A percentile compares a stretch with the other conserved stretches of the same genome.
Conservation (phyloP, 2,329 filamentous ascomycete species). For the Hymenoscyphus occultus region DNA sequence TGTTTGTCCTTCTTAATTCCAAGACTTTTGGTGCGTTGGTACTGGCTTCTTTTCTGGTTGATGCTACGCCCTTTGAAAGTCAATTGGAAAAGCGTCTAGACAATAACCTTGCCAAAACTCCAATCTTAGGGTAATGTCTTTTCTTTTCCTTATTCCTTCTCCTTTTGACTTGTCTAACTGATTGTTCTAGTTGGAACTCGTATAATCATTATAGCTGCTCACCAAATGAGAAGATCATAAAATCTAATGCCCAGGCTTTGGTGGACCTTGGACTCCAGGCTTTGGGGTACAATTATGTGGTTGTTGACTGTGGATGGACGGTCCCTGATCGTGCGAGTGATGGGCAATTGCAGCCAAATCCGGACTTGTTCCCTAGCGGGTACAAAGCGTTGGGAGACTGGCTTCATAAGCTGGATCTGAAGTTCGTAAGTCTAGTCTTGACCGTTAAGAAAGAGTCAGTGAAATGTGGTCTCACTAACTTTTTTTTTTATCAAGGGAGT, state of each 20-base stretch:
- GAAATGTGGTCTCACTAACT: too few species aligned
- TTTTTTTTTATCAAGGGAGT: slow-evolving; percentile 36
- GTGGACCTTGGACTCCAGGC: slow-evolving; percentile 43
- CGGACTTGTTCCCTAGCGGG: slow-evolving; percentile 41
- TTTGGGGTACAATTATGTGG: slow-evolving; percentile 49
- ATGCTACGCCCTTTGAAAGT: background rate
- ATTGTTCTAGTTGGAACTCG: slow-evolving; percentile 42
- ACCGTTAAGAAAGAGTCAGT: too few species aligned
- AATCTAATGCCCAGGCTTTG: slow-evolving; percentile 46
- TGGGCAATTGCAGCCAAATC: slow-evolving; percentile 43
- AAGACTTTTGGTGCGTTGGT: background rate
- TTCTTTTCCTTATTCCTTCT: too few species aligned
- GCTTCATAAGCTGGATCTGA: slow-evolving; percentile 40
- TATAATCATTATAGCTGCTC: slow-evolving; percentile 50
- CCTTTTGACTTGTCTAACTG: too few species aligned
- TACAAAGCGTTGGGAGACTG: slow-evolving; percentile 43
- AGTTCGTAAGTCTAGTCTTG: slow-evolving; percentile 31
- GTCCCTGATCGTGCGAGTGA: slow-evolving; percentile 32
- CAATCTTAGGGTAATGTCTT: background rate
- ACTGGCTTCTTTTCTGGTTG: background rate
- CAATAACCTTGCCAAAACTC: background rate
- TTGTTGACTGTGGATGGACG: slow-evolving; percentile 51
- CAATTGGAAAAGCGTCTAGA: background rate
- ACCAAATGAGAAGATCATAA: slow-evolving; percentile 46
- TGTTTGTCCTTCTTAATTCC: background rate